Percentiles rank a stretch among this genome's conserved stretches.
Conservation (phyloP, 2,329 filamentous ascomycete species). For the Mycocentrospora acerina region DNA sequence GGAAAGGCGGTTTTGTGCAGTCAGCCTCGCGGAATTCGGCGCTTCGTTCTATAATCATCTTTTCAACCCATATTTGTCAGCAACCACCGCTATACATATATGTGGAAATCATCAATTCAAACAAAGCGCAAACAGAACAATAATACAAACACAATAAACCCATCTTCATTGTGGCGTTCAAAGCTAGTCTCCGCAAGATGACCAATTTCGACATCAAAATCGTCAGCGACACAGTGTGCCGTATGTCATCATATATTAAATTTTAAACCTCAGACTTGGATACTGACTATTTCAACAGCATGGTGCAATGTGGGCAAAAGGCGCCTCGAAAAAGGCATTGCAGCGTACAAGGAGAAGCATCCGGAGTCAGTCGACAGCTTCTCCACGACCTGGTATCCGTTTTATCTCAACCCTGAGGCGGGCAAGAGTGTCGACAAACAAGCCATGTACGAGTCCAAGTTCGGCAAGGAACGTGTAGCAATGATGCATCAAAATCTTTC, state of each 20-base stretch:
- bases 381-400: slow-evolving; percentile 73
- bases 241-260: slow-evolving; percentile 40
- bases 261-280: background rate
- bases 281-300: slow-evolving; percentile 20
- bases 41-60: no score
- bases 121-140: background rate
- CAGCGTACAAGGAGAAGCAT: slow-evolving; percentile 62
- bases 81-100: no score
- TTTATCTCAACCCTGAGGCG: slow-evolving; percentile 72
- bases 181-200: slow-evolving; percentile 36
- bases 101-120: no score
- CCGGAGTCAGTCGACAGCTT: slow-evolving; percentile 67
- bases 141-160: slow-evolving; percentile 1
- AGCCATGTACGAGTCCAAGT: slow-evolving; percentile 61
- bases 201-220: slow-evolving; percentile 69
- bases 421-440: slow-evolving; percentile 58
- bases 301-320: slow-evolving; percentile 76
- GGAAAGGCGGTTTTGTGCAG: no score
- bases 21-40: no score
- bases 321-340: slow-evolving; percentile 71
- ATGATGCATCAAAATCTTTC: slow-evolving; percentile 61
- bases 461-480: slow-evolving; percentile 62
- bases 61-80: no score
- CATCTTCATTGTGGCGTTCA: slow-evolving; percentile 37
- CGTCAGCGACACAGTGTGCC: slow-evolving; percentile 83